These are phyloP conservation scores for Stephania cephalantha DNA, from an alignment of 164 flowering plant species.

Conservation along the genomic window DNA sequence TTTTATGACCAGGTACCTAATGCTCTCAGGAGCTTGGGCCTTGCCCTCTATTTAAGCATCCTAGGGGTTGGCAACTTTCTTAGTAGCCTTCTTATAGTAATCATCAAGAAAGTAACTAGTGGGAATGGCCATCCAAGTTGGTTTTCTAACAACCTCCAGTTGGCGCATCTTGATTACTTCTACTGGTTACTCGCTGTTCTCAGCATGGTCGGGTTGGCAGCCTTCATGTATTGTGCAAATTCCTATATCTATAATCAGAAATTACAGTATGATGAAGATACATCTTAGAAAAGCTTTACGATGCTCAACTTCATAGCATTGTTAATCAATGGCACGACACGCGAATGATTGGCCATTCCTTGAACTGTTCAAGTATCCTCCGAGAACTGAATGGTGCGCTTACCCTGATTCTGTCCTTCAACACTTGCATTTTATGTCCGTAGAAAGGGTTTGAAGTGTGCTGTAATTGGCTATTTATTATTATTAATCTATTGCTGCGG, in stretches of 20 bases:
- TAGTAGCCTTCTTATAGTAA: slow-evolving; percentile 10
- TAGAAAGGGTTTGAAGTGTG: neutral
- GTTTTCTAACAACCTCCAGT: slow-evolving; percentile 17
- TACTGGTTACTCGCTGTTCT: slow-evolving; percentile 16
- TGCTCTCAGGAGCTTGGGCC: slow-evolving; percentile 11
- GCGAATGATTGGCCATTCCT: neutral
- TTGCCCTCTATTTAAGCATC: slow-evolving; percentile 13
- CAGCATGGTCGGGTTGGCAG: slow-evolving; percentile 3
- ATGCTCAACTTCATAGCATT: neutral
- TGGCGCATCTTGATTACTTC: slow-evolving; percentile 15
- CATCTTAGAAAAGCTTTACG: neutral
- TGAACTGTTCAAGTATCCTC: neutral
- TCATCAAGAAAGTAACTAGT: slow-evolving; percentile 4
- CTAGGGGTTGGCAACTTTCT: slow-evolving; percentile 10
- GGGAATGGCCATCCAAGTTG: slow-evolving; percentile 5
- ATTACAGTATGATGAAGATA: neutral
- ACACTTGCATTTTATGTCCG: neutral
- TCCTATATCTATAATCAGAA: slow-evolving; percentile 2
- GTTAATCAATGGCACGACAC: neutral
- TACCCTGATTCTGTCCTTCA: neutral
- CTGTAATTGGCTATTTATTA: neutral
- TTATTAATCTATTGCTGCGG: neutral
- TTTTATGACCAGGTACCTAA: slow-evolving; percentile 16
- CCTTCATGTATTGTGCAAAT: slow-evolving; percentile 9
- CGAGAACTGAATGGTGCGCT: neutral